Evolutionary conservation across 495 filamentous ascomycete species (phyloP).

Genomic region (Neurospora sp.): DNA sequence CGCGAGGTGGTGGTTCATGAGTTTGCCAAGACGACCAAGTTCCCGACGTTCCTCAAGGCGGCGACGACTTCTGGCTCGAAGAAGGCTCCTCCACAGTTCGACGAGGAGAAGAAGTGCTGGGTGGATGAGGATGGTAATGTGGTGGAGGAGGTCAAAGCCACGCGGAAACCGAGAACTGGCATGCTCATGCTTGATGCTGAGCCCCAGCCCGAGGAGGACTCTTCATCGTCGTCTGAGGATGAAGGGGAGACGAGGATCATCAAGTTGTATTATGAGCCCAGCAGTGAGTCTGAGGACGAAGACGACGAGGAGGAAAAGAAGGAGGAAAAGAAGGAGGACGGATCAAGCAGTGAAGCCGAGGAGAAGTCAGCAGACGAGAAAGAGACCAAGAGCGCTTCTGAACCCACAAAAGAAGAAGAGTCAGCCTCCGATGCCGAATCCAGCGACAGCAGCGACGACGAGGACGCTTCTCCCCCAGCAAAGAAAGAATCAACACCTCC

Average conservation of each 20-base stretch:
- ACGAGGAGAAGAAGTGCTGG: conserved; percentile 79
- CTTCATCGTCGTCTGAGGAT: conserved; percentile 3
- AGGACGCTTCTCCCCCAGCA: neutral
- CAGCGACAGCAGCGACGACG: neutral
- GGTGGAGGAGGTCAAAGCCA: conserved; percentile 45
- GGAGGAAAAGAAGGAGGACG: neutral
- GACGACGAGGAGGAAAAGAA: neutral
- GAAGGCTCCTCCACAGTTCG: conserved; percentile 32
- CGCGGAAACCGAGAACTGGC: neutral
- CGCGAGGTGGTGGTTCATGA: conserved; percentile 63
- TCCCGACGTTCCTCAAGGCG: conserved; percentile 62
- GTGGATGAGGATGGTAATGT: conserved; percentile 68
- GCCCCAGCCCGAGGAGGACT: neutral
- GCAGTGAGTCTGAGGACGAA: conserved; percentile 2
- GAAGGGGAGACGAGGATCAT: conserved; percentile 2
- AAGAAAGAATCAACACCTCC: conserved; percentile 5
- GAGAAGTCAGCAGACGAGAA: conserved; percentile 7
- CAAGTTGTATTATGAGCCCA: neutral
- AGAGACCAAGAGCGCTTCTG: conserved; percentile 18
- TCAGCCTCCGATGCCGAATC: neutral
- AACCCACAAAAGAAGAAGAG: conserved; percentile 15
- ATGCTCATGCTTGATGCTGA: neutral
- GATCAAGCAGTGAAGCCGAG: conserved; percentile 2
- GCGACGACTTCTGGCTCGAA: conserved; percentile 23
- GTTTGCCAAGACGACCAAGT: conserved; percentile 67